Evolutionary conservation across 768 basidiomycete genomes (phyloP).

Genomic region (Clavaria fumosa): DNA sequence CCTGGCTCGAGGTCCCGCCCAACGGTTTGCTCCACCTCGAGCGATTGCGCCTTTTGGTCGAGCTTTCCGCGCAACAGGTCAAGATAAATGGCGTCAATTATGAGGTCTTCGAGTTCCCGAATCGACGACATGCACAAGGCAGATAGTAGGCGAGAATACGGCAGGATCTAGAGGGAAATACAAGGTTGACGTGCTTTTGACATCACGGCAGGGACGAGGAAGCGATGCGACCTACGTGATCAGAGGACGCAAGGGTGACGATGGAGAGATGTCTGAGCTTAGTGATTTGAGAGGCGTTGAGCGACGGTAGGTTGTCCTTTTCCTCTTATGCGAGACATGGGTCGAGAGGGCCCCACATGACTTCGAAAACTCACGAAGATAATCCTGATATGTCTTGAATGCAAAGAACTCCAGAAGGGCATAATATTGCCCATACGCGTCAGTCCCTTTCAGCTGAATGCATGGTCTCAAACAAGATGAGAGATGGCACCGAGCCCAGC

Average conservation of each 20-base stretch:
- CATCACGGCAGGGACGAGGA: neutral
- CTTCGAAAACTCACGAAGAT: conserved; percentile 35
- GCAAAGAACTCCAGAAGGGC: conserved; percentile 75
- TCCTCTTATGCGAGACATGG: conserved; percentile 30
- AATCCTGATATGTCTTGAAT: conserved; percentile 77
- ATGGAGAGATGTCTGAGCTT: conserved; percentile 93
- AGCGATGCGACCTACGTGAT: conserved; percentile 38
- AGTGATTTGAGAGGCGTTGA: conserved; percentile 57
- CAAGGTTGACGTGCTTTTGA: conserved; percentile 3
- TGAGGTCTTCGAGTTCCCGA: conserved; percentile 87
- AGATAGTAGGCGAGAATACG: conserved; percentile 58
- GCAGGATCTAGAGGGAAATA: conserved; percentile 43
- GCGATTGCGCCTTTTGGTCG: conserved; percentile 79
- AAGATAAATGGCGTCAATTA: conserved; percentile 93
- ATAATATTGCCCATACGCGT: conserved; percentile 46
- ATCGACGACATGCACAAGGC: conserved; percentile 63
- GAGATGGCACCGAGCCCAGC: conserved; percentile 3
- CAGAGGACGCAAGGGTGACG: conserved; percentile 63
- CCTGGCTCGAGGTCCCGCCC: conserved; percentile 82
- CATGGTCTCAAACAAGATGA: neutral
- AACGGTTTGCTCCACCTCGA: conserved; percentile 87
- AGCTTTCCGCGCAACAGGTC: conserved; percentile 82
- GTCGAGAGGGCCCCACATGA: conserved; percentile 1
- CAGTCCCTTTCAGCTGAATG: conserved; percentile 46
- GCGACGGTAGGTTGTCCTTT: conserved; percentile 45